Conservation (phyloP, 176 grass and related monocot species). For the Poa annua region DNA sequence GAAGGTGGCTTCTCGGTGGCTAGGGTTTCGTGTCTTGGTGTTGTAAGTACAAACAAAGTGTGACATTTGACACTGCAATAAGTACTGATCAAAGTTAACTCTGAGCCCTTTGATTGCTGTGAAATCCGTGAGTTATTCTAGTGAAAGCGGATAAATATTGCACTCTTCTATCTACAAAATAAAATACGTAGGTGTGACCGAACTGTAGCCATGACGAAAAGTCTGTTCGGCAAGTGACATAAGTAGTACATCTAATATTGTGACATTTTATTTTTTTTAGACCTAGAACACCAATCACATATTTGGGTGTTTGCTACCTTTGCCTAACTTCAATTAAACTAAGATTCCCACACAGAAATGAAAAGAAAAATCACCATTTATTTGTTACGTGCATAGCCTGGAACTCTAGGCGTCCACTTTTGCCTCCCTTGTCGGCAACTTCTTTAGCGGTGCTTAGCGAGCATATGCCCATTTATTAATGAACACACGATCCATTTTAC, state of each 20-base stretch:
- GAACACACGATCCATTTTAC: not conserved
- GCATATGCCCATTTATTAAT: not conserved
- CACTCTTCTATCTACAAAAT: not conserved
- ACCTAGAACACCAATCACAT: not conserved
- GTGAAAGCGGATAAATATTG: not conserved
- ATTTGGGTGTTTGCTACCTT: not conserved
- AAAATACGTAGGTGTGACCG: not conserved
- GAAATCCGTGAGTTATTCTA: not conserved
- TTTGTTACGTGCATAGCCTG: conserved; percentile 1
- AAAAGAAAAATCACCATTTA: not conserved
- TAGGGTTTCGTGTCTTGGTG: not conserved
- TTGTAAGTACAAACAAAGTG: not conserved
- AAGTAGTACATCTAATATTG: not conserved
- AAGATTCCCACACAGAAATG: not conserved
- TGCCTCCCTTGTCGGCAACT: not conserved
- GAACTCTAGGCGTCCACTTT: not conserved
- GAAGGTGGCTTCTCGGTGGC: no score
- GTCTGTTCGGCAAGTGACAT: not conserved
- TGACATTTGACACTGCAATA: not conserved
- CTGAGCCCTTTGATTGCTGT: not conserved
- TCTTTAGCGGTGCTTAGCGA: not conserved
- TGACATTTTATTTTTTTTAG: not conserved
- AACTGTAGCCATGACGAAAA: not conserved
- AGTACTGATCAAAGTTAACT: not conserved
- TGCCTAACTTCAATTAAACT: conserved; percentile 1